Evolutionary conservation across 1,139 yeast genomes (phyloP), one percentile per base, ranked within the genome.

Genomic region (Saccharomyces hybrid): DNA sequence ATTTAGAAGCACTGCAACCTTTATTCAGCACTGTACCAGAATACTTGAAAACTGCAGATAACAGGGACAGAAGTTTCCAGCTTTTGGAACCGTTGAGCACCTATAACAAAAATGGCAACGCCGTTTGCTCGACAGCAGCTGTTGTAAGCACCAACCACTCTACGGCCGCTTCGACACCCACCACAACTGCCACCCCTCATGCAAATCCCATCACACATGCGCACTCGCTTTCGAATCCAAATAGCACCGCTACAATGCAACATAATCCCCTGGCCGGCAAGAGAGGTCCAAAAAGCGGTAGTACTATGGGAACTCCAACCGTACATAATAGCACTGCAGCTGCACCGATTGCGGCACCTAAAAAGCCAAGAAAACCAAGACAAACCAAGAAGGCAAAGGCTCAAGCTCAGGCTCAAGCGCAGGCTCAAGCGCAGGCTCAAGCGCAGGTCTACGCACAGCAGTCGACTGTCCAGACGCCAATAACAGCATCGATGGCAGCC

Each of bases 351-450:
- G 44, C 63, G 9, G 59, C 64, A 9, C 63, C 58, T 46, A 64
- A 63, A 54, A 65, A 64, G 48, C 64, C 67, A 47, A 57, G 69
- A 51, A 65, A 65, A 49, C 66, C 68, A 41, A 62, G 69, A 47
- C 67, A 65, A 49, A 49, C 62, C 9, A 65, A 64, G 57, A 66
- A 64, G 49, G 54, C 64, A 14, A 25, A 46, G 41, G 50, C 42
- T 13, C 57, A 51, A 13, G 32, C 54, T 9, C 56, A 54, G 13
- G 48, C 25, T 20, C 23, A 20, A 20, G 55, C 26, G 13, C 50
- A 51, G 26, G 38, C 57, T 46, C 31, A 53, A 53, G 42, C 51
- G 48, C 11, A 32, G 51, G 49, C 31, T 48, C 34, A 32, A 50
- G 49, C 31, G 46, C 34, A 32, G 46, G 46, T 34, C 31, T 44